Percentiles rank a stretch among this genome's conserved stretches.
These are phyloP conservation scores for Guillardia theta DNA, from an alignment of 78 protist species.

Conservation along the genomic window DNA sequence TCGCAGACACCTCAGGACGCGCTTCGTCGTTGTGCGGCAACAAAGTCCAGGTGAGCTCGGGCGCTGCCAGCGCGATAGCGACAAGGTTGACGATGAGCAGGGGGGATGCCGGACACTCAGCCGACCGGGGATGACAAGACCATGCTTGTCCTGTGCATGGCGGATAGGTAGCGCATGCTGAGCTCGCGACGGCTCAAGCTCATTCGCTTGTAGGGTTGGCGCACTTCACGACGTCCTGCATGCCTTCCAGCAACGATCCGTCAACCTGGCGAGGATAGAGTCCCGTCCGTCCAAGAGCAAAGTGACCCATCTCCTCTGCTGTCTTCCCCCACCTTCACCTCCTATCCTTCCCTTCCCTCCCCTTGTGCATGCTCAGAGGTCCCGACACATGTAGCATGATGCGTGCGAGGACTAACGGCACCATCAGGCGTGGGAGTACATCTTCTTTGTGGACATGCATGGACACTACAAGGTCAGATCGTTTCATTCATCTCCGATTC, in stretches of 20 bases:
- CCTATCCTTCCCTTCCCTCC: background rate
- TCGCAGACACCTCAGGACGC: no score
- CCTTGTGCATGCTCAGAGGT: background rate
- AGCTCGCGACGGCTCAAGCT: no score
- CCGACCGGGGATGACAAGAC: conserved; percentile 28
- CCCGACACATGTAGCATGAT: background rate
- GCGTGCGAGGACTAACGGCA: background rate
- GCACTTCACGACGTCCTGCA: background rate
- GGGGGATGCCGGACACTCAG: no score
- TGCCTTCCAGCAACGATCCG: background rate
- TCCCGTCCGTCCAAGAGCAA: background rate
- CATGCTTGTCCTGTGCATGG: background rate
- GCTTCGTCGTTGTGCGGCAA: no score
- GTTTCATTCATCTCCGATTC: no score
- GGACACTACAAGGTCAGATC: background rate
- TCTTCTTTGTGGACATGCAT: conserved; percentile 19
- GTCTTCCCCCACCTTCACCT: background rate
- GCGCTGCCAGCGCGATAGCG: no score
- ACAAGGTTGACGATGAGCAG: no score
- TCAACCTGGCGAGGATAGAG: background rate
- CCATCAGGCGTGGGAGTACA: background rate
- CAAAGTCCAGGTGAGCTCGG: no score
- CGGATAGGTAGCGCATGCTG: no score
- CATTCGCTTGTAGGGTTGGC: no score
- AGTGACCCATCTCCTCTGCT: background rate